These are phyloP conservation scores for Cladosporium sp. DNA, from an alignment of 2,329 filamentous ascomycete genomes.

Conservation along the genomic window DNA sequence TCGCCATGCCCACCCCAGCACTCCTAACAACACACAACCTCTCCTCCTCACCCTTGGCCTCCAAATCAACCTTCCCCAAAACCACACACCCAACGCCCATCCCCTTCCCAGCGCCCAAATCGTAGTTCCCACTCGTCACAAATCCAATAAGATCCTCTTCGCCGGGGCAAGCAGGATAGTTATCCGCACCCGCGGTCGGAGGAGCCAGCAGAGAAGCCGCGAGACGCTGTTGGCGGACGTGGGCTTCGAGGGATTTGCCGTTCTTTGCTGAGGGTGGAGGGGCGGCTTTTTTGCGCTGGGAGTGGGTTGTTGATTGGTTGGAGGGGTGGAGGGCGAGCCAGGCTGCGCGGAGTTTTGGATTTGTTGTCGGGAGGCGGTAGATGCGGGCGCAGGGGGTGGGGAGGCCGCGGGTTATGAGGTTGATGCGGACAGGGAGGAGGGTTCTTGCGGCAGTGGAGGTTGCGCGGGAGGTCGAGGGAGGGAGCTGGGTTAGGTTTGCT, in stretches of 20 bases:
- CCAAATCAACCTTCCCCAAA: conserved; percentile 54
- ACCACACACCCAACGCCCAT: conserved; percentile 73
- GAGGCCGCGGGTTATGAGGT: conserved; percentile 68
- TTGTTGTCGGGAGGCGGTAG: conserved; percentile 72
- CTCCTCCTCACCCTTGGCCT: conserved; percentile 43
- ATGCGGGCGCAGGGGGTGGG: conserved; percentile 73
- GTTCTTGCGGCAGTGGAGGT: conserved; percentile 35
- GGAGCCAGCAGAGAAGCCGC: conserved; percentile 46
- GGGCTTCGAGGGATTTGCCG: conserved; percentile 38
- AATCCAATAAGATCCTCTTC: conserved; percentile 82
- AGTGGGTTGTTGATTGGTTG: conserved; percentile 17
- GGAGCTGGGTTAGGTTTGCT: neutral
- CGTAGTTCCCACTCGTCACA: conserved; percentile 83
- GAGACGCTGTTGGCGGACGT: conserved; percentile 46
- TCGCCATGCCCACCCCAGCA: conserved; percentile 74
- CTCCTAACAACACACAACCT: conserved; percentile 77
- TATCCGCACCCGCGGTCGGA: conserved; percentile 36
- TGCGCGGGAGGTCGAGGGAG: conserved; percentile 19
- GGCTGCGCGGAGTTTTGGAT: conserved; percentile 57
- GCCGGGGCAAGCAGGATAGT: conserved; percentile 68
- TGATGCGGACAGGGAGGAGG: conserved; percentile 65
- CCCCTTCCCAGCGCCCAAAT: conserved; percentile 72
- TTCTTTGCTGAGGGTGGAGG: conserved; percentile 28
- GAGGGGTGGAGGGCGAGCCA: conserved; percentile 66
- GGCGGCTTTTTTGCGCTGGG: conserved; percentile 27